Base-by-base conservation (phyloP, 345 rosid species). In the Citrus sp. region DNA sequence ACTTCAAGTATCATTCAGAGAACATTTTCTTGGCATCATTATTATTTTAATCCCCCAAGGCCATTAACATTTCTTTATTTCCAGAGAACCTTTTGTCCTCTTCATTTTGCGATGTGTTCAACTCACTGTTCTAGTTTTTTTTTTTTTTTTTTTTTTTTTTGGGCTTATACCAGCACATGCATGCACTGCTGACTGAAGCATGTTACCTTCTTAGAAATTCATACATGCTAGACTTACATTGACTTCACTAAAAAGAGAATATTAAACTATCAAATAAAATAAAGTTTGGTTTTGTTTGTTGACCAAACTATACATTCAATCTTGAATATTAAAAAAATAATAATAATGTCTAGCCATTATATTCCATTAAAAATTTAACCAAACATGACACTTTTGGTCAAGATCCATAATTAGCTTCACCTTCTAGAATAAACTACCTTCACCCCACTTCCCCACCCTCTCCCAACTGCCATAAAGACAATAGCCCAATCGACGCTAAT, bases 131-230 rank as follows among this genome's bases (percentile, higher is more conserved):
- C 74, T 73, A 70, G 38, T 28, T 64, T 14, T 38, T 65, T 73
- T 62, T 79, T 73, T 9, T 40, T 79, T 73, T 9, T 40, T 40
- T 38, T 38, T 38, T 38, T 40, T 38, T 38, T 38, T 7, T 0
- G 78, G 72, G 64, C 73, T 78, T 54, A 81, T 60, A 55, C 34
- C 69, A 38, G 87, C 94, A 91, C 97, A 93, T 90, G 93, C 97
- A 93, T 90, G 93, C 84, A 58, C 34, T 85, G 86, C 88, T 89
- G 92, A 88, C 92, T 78, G 84, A 65, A 86, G 80, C 91, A 91
- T 89, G 92, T 88, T 89, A 91, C 94, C 84, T 85, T 86, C 89
- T 84, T 82, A 83, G 78, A 77, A 86, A 88, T 86, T 87, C 88
- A 80, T 80, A 84, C 86, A 88, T 80, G 81, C 81, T 87, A 81